Conservation (phyloP, 805 yeast genomes). For the Novakomyces olei region DNA sequence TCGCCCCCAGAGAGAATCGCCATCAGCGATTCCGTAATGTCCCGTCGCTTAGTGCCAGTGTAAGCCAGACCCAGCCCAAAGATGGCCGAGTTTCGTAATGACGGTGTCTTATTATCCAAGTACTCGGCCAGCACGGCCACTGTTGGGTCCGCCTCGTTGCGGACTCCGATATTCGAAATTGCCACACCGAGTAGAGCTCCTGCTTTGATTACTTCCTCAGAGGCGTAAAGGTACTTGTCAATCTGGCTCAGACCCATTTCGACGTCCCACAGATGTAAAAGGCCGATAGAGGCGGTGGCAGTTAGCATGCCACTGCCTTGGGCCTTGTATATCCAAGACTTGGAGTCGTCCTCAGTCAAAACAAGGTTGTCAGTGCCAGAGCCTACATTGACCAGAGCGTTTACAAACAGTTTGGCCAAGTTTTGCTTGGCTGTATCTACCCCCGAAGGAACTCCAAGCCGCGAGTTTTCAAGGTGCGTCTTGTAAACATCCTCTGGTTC, state of each 20-base stretch:
- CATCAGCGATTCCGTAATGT: conserved; percentile 48
- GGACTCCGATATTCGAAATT: conserved; percentile 73
- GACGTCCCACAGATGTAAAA: conserved; percentile 76
- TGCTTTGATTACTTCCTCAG: conserved; percentile 73
- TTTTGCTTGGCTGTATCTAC: conserved; percentile 88
- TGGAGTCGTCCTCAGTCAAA: conserved; percentile 41
- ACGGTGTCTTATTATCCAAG: conserved; percentile 38
- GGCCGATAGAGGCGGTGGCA: conserved; percentile 78
- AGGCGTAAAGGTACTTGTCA: conserved; percentile 70
- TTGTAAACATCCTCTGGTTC: conserved; percentile 90
- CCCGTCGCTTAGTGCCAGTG: conserved; percentile 82
- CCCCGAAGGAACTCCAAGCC: conserved; percentile 29
- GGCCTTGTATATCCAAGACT: conserved; percentile 75
- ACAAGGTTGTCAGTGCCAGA: conserved; percentile 67
- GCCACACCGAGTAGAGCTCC: conserved; percentile 96
- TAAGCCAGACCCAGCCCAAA: conserved; percentile 84
- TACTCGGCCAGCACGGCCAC: conserved; percentile 63
- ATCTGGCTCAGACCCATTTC: conserved; percentile 73
- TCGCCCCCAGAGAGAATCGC: conserved; percentile 67
- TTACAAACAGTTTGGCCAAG: conserved; percentile 84
- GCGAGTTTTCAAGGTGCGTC: conserved; percentile 59
- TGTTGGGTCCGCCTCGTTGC: conserved; percentile 89
- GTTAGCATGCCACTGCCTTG: conserved; percentile 80
- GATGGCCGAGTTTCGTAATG: conserved; percentile 59
- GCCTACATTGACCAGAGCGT: conserved; percentile 77